phyloP scores from a whole-genome alignment of 129 eudicot species.

The Oenanthe sinensis region DNA sequence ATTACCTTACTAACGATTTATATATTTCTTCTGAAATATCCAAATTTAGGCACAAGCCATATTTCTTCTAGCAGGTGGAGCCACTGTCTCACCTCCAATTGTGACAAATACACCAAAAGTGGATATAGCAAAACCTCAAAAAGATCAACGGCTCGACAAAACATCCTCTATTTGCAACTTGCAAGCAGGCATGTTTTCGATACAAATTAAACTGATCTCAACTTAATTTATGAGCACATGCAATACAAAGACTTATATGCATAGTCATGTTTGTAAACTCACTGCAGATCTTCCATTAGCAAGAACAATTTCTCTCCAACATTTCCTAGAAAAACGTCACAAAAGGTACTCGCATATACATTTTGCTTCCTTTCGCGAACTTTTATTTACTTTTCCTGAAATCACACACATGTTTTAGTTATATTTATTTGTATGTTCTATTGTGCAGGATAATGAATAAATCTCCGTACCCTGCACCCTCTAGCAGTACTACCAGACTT shows the following conservation, averaged over 20 bases:
- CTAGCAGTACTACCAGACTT: background rate
- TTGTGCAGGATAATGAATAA: slow-evolving; percentile 14
- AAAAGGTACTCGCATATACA: slow-evolving; percentile 8
- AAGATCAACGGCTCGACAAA: background rate
- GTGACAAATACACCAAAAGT: background rate
- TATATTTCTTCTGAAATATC: background rate
- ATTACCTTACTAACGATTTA: background rate
- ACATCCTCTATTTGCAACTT: slow-evolving; percentile 8
- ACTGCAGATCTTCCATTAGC: slow-evolving; percentile 26
- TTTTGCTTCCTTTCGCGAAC: background rate
- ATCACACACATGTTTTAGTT: background rate
- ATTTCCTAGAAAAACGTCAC: slow-evolving; percentile 20
- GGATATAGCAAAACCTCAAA: background rate
- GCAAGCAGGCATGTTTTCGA: slow-evolving; percentile 3
- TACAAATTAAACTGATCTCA: background rate
- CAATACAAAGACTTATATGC: background rate
- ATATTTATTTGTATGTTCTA: background rate
- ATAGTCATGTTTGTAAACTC: background rate
- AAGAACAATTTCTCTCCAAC: slow-evolving; percentile 15
- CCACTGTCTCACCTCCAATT: slow-evolving; percentile 1
- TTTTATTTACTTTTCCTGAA: background rate
- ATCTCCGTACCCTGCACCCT: slow-evolving; percentile 11
- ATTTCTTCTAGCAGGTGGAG: slow-evolving; percentile 17
- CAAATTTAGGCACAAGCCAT: slow-evolving; percentile 16
- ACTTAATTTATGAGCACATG: background rate